Percentiles rank a stretch among this genome's conserved stretches.
Evolutionary conservation across 306 rosid genomes (phyloP).

Genomic region (Fagus sylvatica): DNA sequence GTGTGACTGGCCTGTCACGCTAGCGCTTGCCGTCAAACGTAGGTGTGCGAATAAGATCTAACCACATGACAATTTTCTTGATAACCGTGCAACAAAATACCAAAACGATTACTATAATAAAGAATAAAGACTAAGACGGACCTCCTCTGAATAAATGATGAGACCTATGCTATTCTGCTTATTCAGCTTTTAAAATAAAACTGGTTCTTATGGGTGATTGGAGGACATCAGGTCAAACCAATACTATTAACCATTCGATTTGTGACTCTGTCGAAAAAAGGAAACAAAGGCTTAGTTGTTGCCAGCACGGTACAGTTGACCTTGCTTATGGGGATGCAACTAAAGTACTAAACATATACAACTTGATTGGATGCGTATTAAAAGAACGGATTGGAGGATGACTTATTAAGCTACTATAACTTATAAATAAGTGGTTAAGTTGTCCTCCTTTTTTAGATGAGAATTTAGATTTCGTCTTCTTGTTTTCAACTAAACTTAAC

Average conservation of each 20-base stretch:
- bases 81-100: neutral
- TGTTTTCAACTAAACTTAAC: too few relatives aligned
- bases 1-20: constrained; percentile 58
- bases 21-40: constrained; percentile 46
- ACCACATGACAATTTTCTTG: constrained; percentile 30
- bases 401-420: too few relatives aligned
- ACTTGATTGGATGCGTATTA: too few relatives aligned
- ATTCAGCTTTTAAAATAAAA: neutral
- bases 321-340: neutral
- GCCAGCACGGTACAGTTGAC: constrained; percentile 46
- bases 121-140: neutral
- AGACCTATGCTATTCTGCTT: neutral
- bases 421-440: too few relatives aligned
- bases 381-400: too few relatives aligned
- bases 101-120: too few relatives aligned
- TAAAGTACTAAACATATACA: neutral
- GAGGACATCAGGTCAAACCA: constrained; percentile 37
- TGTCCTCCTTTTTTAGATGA: too few relatives aligned
- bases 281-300: constrained; percentile 10
- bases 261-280: constrained; percentile 3
- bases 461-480: too few relatives aligned
- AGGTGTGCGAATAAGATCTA: constrained; percentile 43
- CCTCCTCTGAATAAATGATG: constrained; percentile 13
- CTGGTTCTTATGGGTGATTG: constrained; percentile 17
- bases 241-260: constrained; percentile 32